Conservation (phyloP, 305 asterid species). For the Rubia peregrina region DNA sequence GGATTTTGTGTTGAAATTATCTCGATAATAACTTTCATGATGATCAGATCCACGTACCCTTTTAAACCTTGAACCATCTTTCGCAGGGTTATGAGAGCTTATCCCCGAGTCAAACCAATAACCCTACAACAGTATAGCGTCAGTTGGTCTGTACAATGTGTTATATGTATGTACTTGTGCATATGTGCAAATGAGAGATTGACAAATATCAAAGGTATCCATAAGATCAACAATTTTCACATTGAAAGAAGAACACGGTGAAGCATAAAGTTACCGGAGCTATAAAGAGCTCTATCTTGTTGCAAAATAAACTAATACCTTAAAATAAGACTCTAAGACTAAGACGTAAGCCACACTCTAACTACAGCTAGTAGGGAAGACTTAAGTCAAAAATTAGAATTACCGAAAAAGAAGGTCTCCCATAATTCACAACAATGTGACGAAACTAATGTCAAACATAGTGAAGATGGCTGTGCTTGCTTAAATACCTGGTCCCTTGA, state of each 20-base stretch:
- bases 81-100: slow-evolving; percentile 32
- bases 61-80: slow-evolving; percentile 33
- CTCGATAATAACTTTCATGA: slow-evolving; percentile 35
- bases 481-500: neutral
- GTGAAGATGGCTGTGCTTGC: neutral
- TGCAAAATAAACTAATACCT: neutral
- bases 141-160: neutral
- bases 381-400: neutral
- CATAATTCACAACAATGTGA: neutral
- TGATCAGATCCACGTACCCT: slow-evolving; percentile 27
- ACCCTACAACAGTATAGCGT: slow-evolving; percentile 27
- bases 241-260: neutral
- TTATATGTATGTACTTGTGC: neutral
- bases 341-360: neutral
- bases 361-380: neutral
- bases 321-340: neutral
- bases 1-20: slow-evolving; percentile 30
- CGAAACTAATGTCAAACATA: neutral
- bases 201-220: neutral
- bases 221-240: neutral
- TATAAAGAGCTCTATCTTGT: neutral
- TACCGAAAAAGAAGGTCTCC: neutral
- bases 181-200: neutral
- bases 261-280: neutral
- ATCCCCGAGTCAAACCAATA: slow-evolving; percentile 30